A percentile compares a stretch with the other conserved stretches of the same genome.
Conservation (phyloP, 768 basidiomycete genomes). For the Calocera viscosa region DNA sequence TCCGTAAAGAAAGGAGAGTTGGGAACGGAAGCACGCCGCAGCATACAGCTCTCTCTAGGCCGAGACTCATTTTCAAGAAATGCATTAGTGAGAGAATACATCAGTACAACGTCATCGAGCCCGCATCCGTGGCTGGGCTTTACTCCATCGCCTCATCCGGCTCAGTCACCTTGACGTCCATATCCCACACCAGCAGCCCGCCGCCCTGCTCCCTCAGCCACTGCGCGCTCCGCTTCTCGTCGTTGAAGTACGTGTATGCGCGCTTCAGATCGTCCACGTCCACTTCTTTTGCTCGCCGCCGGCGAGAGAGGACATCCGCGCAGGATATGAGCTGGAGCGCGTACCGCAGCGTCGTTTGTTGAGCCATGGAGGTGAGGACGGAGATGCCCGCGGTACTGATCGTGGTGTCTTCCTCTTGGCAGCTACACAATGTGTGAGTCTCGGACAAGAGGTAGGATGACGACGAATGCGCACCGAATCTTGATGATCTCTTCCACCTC, state of each 20-base stretch:
- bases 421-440: slow-evolving; percentile 33
- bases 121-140: background rate
- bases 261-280: slow-evolving; percentile 74
- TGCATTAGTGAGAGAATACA: background rate
- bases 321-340: slow-evolving; percentile 92
- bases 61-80: background rate
- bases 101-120: background rate
- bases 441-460: background rate
- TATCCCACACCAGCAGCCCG: slow-evolving; percentile 23
- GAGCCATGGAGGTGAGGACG: slow-evolving; percentile 80
- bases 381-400: slow-evolving; percentile 57
- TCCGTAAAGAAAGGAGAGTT: no score
- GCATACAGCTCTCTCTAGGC: no score
- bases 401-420: slow-evolving; percentile 90
- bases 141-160: background rate
- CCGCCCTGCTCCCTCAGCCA: slow-evolving; percentile 60
- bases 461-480: slow-evolving; percentile 50
- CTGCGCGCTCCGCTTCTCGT: slow-evolving; percentile 82
- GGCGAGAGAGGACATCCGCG: slow-evolving; percentile 70
- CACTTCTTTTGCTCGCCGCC: slow-evolving; percentile 68
- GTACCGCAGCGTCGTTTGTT: slow-evolving; percentile 82
- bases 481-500: slow-evolving; percentile 87
- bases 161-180: slow-evolving; percentile 22
- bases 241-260: slow-evolving; percentile 83
- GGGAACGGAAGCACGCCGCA: no score